These are phyloP conservation scores for Cryptococcus depauperatus DNA, from an alignment of 1,284 basidiomycete genomes.

Conservation along the genomic window DNA sequence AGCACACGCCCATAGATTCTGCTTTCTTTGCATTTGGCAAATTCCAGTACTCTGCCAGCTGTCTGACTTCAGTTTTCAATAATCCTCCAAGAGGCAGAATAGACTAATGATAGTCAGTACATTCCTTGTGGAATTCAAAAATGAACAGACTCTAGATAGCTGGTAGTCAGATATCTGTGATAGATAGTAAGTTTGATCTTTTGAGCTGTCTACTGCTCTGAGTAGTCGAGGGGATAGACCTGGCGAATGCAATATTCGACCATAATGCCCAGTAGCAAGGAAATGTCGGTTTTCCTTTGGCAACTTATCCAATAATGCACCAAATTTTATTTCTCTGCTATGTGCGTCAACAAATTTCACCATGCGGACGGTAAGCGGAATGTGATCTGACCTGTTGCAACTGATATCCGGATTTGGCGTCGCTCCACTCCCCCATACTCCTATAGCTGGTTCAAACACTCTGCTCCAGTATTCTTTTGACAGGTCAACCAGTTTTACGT, in stretches of 20 bases:
- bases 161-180: slow-evolving; percentile 63
- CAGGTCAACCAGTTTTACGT: slow-evolving; percentile 61
- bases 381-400: slow-evolving; percentile 69
- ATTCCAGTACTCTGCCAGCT: slow-evolving; percentile 58
- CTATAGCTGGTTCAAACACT: slow-evolving; percentile 76
- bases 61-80: slow-evolving; percentile 64
- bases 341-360: slow-evolving; percentile 53
- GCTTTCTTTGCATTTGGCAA: slow-evolving; percentile 69
- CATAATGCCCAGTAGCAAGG: slow-evolving; percentile 78
- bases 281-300: slow-evolving; percentile 48
- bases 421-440: slow-evolving; percentile 62
- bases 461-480: slow-evolving; percentile 78
- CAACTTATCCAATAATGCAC: slow-evolving; percentile 65
- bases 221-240: slow-evolving; percentile 52
- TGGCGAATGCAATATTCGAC: slow-evolving; percentile 50
- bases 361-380: slow-evolving; percentile 28
- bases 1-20: slow-evolving; percentile 97
- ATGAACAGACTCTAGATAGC: slow-evolving; percentile 46
- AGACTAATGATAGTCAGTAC: slow-evolving; percentile 51
- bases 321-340: slow-evolving; percentile 84
- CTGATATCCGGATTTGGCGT: slow-evolving; percentile 92
- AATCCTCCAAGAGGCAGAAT: slow-evolving; percentile 70
- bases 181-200: slow-evolving; percentile 94
- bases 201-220: slow-evolving; percentile 58
- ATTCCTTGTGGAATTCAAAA: no score